phyloP scores from a whole-genome alignment of 345 rosid genomes.

The Brassica cretica region DNA sequence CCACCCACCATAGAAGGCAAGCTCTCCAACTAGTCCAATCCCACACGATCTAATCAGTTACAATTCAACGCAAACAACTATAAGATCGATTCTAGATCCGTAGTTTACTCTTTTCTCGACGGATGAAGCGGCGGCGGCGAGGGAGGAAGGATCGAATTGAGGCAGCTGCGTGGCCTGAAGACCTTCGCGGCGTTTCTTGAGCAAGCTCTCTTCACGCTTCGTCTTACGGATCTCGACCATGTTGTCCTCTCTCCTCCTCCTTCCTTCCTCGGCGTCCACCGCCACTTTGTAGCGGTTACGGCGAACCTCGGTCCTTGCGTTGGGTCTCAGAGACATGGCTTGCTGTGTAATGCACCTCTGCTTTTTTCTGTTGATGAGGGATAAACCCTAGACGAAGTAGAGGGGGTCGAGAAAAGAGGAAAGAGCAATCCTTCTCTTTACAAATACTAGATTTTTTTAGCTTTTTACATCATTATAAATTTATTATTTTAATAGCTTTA shows the following conservation, averaged over 20 bases:
- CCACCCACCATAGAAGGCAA: constrained; percentile 73
- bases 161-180: constrained; percentile 52
- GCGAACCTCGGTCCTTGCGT: constrained; percentile 71
- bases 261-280: constrained; percentile 82
- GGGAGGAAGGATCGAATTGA: constrained; percentile 43
- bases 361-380: neutral
- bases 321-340: constrained; percentile 76
- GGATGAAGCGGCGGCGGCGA: constrained; percentile 39
- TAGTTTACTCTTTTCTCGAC: constrained; percentile 62
- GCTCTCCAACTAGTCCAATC: constrained; percentile 57
- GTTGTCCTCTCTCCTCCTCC: constrained; percentile 85
- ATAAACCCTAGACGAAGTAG: constrained; percentile 31
- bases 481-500: too few relatives aligned
- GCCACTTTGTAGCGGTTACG: constrained; percentile 79
- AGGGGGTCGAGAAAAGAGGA: constrained; percentile 23
- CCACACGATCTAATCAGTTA: constrained; percentile 17
- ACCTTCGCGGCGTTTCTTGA: constrained; percentile 86
- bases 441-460: neutral
- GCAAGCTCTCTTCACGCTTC: constrained; percentile 80
- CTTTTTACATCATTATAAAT: neutral
- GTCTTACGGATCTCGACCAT: constrained; percentile 95
- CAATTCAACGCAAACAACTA: neutral
- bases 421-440: neutral
- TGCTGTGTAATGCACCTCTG: neutral
- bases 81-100: constrained; percentile 7